Percentiles rank a stretch among this genome's conserved stretches.
These are phyloP conservation scores for Hymenoscyphus albidus DNA, from an alignment of 2,329 filamentous ascomycete species.

Conservation along the genomic window DNA sequence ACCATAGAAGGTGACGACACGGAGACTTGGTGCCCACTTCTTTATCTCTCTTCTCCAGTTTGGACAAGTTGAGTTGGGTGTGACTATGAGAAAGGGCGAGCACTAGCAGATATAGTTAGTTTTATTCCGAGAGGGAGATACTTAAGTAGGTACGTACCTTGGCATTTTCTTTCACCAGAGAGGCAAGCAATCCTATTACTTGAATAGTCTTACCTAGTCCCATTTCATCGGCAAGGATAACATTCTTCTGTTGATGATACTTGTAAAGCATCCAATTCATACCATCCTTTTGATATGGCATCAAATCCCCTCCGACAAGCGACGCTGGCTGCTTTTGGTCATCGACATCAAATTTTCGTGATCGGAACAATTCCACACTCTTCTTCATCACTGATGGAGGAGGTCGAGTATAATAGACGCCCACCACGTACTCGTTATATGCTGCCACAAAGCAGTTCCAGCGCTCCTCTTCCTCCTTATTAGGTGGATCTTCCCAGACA, in stretches of 20 bases:
- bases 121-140: constrained; percentile 25
- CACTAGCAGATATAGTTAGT: constrained; percentile 58
- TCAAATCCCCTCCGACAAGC: constrained; percentile 74
- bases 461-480: constrained; percentile 55
- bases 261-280: constrained; percentile 94
- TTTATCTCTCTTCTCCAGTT: constrained; percentile 98
- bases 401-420: constrained; percentile 63
- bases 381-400: constrained; percentile 58
- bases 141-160: constrained; percentile 29
- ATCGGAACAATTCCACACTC: constrained; percentile 65
- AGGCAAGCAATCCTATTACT: constrained; percentile 76
- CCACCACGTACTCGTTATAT: constrained; percentile 81
- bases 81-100: constrained; percentile 90
- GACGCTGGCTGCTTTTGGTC: constrained; percentile 68
- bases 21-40: constrained; percentile 80
- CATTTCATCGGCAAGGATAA: constrained; percentile 96
- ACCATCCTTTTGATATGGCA: constrained; percentile 91
- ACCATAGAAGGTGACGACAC: constrained; percentile 92
- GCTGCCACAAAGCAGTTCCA: constrained; percentile 79
- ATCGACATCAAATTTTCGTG: constrained; percentile 63
- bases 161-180: constrained; percentile 62
- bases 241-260: constrained; percentile 77
- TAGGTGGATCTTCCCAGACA: constrained; percentile 83
- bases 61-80: constrained; percentile 91
- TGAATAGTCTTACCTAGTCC: constrained; percentile 97